Evolutionary conservation across 805 yeast genomes (phyloP).

Genomic region (Citeromyces matritensis): DNA sequence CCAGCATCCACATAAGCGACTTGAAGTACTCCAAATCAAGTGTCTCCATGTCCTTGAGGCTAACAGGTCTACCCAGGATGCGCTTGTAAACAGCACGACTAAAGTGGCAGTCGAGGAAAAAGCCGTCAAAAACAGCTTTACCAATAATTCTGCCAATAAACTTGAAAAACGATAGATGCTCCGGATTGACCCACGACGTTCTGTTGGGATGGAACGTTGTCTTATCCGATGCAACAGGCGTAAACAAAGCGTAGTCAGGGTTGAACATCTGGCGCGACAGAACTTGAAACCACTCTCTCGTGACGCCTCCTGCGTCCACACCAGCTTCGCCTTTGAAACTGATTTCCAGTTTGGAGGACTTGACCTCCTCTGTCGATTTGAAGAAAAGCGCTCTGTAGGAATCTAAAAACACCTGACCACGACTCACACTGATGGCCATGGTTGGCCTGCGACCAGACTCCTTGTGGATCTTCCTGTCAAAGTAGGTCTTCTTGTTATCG

Average conservation of each 20-base stretch:
- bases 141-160: conserved; percentile 92
- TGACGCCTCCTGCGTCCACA: conserved; percentile 96
- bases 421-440: conserved; percentile 54
- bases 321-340: conserved; percentile 91
- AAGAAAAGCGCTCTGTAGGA: conserved; percentile 74
- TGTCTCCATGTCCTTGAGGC: conserved; percentile 88
- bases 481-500: conserved; percentile 83
- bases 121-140: conserved; percentile 79
- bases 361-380: conserved; percentile 61
- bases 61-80: conserved; percentile 63
- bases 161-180: conserved; percentile 82
- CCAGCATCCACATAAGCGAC: conserved; percentile 89
- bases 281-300: conserved; percentile 96
- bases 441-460: conserved; percentile 24
- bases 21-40: conserved; percentile 86
- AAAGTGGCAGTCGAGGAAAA: conserved; percentile 86
- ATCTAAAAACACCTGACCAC: conserved; percentile 87
- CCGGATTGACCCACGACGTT: conserved; percentile 85
- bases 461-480: conserved; percentile 58
- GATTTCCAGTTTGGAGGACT: conserved; percentile 58
- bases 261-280: conserved; percentile 89
- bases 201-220: conserved; percentile 94
- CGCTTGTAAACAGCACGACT: conserved; percentile 89
- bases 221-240: conserved; percentile 83
- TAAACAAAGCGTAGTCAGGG: conserved; percentile 84